Base-by-base conservation (phyloP, 768 basidiomycete species). In the Lentinula edodes region DNA sequence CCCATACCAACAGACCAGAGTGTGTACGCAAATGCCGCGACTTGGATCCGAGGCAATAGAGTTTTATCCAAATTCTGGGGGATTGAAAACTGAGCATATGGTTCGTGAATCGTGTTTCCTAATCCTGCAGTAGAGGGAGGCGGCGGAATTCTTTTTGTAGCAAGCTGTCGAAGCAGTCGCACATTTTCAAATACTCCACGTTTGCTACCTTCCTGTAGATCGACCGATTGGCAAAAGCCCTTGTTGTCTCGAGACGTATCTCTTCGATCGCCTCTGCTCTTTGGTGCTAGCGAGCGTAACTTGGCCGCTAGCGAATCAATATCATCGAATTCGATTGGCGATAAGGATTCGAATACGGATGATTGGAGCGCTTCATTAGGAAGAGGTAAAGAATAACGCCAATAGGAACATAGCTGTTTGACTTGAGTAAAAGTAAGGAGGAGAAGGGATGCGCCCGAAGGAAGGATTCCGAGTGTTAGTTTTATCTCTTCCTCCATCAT, bases 261-360 rank as follows among this genome's bases (percentile, higher is more conserved):
- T 43, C 36, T 16, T 28, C 28, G 28, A 28, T 5, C 12, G 5
- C 23, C 43, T 34, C 10, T 16, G n/a, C 16, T n/a, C 18, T 59
- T 59, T 43, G 58, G 58, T 7, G 18, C 46, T 28, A 59, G 23
- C 13, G 45, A 16, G 32, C 58, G 28, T 34, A 59, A 39, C 20
- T 59, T 59, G 16, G 7, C 45, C 18, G 43, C 35, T 3, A 59
- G 46, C 2, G 18, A 23, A 15, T 59, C 58, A n/a, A 18, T 39
- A 10, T 58, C 56, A 9, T n/a, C 32, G 12, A 59, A 59, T 15
- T 59, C 58, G 38, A 59, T 48, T 10, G 58, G 58, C n/a, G 58
- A 46, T 12, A 59, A 28, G 1, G 58, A 59, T 23, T 59, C 45
- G 9, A 48, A 50, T 9, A 13, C 18, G 34, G 43, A 46, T 10